Percentiles rank a stretch among this genome's conserved stretches.
phyloP scores from a whole-genome alignment of 805 yeast species.

The Candida ortonii region DNA sequence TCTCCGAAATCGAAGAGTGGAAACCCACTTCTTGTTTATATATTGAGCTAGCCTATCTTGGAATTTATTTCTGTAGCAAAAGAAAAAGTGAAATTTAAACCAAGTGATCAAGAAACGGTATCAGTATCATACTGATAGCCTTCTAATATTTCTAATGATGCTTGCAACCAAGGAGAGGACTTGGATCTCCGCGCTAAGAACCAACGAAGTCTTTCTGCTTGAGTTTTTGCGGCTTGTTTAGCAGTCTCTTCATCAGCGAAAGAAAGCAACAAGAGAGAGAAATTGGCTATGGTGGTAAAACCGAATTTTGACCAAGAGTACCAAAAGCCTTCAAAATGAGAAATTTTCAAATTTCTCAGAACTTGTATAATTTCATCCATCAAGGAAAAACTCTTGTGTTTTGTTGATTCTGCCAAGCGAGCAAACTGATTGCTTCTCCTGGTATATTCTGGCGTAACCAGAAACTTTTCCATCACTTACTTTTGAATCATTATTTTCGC shows the following conservation, averaged over 20 bases:
- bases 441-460: constrained; percentile 2
- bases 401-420: constrained; percentile 1
- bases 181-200: constrained; percentile 10
- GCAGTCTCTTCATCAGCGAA: constrained; percentile 4
- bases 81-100: too few relatives aligned
- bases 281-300: constrained; percentile 17
- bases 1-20: too few relatives aligned
- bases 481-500: constrained; percentile 7
- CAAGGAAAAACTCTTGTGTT: constrained; percentile 6
- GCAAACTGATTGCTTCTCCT: constrained; percentile 3
- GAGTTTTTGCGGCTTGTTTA: constrained; percentile 1
- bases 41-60: too few relatives aligned
- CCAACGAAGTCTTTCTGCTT: constrained; percentile 16
- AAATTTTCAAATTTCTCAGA: constrained; percentile 7
- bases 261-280: constrained; percentile 9
- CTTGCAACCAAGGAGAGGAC: too few relatives aligned
- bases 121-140: too few relatives aligned
- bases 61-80: too few relatives aligned
- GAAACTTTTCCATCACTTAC: constrained; percentile 10
- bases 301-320: constrained; percentile 18
- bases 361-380: constrained; percentile 4
- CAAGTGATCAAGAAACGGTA: too few relatives aligned
- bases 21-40: too few relatives aligned
- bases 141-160: too few relatives aligned
- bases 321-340: constrained; percentile 18